Evolutionary conservation across 371 early-diverging fungal species (phyloP), one percentile per base, ranked within the genome.

Genomic region (Syncephalastrum monosporum): DNA sequence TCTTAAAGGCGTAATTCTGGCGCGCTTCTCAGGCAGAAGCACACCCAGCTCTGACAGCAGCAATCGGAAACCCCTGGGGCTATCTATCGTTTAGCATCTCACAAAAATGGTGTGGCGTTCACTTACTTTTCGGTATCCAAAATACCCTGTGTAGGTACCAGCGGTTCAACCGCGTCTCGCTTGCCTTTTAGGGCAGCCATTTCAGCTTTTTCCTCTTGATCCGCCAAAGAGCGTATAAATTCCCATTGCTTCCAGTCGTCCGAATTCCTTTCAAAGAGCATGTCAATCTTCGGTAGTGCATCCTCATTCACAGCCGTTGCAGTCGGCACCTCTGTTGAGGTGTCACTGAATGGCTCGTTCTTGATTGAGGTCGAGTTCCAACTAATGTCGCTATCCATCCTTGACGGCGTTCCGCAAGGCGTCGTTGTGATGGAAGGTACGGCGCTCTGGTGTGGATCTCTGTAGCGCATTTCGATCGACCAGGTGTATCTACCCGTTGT

Each of bases 401-500:
- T 33, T 10, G 38, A 33, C 19, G 58, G 15, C 16, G 5, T 17
- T 45, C 57, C 19, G 50, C 79, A 57, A 51, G 57, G 51, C 23
- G 56, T 16, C 29, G 53, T 55, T 44, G 71, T 69, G 0, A 16
- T 17, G 17, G 54, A 67, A 38, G 57, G 47, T 12, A 55, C 13
- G 52, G 8, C 14, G 50, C 27, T 13, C 65, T 45, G 38, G 13
- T 49, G 10, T 4, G 56, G 64, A 38, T 82, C 81, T 16, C 69
- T 60, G 59, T 87, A 86, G 42, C 67, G 65, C 14, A 83, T 64
- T 47, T 75, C 72, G 24, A 82, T 69, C 17, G 79, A 78, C 90
- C 90, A 92, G 0, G 84, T 74, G 63, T 87, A 87, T 61, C 82
- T 84, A 15, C 92, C 92, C 8, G 79, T 86, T 1, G 85, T 74